Evolutionary conservation across 2,329 filamentous ascomycete genomes (phyloP).

Genomic region (Fusarium coicis): DNA sequence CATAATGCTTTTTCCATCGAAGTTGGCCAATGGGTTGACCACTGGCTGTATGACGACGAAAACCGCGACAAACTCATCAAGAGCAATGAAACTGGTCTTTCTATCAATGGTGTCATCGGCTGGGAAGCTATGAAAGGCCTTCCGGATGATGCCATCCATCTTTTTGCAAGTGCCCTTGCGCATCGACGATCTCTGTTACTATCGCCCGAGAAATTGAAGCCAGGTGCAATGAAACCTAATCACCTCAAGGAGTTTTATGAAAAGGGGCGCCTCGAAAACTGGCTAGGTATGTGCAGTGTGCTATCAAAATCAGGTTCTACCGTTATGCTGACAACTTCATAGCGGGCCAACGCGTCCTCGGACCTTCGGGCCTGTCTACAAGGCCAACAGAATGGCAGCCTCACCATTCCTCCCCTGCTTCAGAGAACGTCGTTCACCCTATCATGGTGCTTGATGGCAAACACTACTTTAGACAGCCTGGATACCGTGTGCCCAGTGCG

Average conservation of each 20-base stretch:
- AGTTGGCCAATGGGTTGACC: conserved; percentile 51
- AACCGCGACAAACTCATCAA: conserved; percentile 48
- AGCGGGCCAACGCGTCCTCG: conserved; percentile 47
- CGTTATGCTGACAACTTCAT: conserved; percentile 20
- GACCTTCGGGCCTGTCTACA: conserved; percentile 45
- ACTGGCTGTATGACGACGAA: conserved; percentile 47
- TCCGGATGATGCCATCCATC: conserved; percentile 38
- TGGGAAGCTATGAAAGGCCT: conserved; percentile 43
- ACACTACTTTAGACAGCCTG: conserved; percentile 42
- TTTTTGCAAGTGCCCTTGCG: conserved; percentile 49
- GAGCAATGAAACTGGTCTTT: conserved; percentile 43
- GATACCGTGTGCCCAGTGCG: conserved; percentile 21
- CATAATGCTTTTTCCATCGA: conserved; percentile 41
- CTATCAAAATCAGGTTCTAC: background rate
- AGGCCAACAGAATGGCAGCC: conserved; percentile 33
- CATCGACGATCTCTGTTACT: conserved; percentile 47
- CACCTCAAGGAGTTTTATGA: conserved; percentile 44
- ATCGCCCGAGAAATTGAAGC: conserved; percentile 8
- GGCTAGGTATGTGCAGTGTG: conserved; percentile 48
- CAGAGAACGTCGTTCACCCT: conserved; percentile 32
- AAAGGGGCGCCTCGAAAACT: conserved; percentile 47
- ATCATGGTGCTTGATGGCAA: conserved; percentile 32
- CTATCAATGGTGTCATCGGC: background rate
- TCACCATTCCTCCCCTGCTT: conserved; percentile 35
- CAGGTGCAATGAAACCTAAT: conserved; percentile 29